Base-by-base conservation (phyloP, 2,329 filamentous ascomycete species). In the Ceratocystiopsis brevicomis region DNA sequence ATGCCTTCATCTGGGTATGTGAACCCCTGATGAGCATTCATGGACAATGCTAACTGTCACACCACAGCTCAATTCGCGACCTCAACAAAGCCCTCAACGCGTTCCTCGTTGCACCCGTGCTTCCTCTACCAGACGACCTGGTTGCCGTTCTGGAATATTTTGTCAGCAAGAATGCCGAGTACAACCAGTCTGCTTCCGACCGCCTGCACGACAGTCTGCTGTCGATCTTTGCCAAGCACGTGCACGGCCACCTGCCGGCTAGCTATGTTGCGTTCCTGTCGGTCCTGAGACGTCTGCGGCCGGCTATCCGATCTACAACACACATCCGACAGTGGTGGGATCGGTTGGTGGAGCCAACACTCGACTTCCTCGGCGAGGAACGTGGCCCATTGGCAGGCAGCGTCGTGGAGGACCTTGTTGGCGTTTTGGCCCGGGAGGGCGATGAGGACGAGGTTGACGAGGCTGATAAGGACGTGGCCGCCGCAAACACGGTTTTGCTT, bases 281-380 rank as follows among this genome's bases (percentile, higher is more conserved):
- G 41, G 68, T 82, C 39, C 60, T 88, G 44, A 69, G 73, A 39
- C 68, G 68, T 37, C 62, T 88, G 34, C 68, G 76, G 19, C 73
- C 78, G 3, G 68, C 69, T 12, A 67, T 90, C 43, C 69, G 68
- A 44, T 73, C 73, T 12, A 68, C 77, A 2, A 66, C 71, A 33
- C 71, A 77, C 44, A 59, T 83, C 44, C 60, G 77, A 44, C 68
- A 76, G 46, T 90, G 83, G 83, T 85, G 81, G 69, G 72, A 81
- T 39, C 61, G 70, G 48, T 63, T 78, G 14, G 58, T 76, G 17
- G 64, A 66, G 39, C 72, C 76, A 0, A 66, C 73, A 2, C 51
- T 67, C 30, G 56, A 74, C 47, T 63, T 69, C 40, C 59, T 78
- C 11, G 69, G 68, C 14, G 67, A 73, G 43, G 76, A 81, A 53